Evolutionary conservation across 1,284 basidiomycete species (phyloP).

Genomic region (Xerocomus nothofagi): DNA sequence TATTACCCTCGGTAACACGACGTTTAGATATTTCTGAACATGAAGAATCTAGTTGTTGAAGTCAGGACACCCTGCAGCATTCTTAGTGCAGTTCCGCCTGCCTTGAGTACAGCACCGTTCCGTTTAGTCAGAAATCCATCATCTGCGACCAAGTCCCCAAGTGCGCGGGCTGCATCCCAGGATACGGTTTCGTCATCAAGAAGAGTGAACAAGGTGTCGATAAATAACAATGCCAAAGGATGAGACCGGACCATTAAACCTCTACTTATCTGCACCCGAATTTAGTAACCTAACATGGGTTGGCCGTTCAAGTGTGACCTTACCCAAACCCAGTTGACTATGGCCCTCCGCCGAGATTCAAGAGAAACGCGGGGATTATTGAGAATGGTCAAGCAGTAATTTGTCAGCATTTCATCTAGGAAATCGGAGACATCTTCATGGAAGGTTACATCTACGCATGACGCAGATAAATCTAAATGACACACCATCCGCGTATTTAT

Average conservation of each 20-base stretch:
- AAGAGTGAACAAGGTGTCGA: conserved; percentile 66
- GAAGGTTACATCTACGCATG: neutral
- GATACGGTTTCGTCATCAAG: conserved; percentile 62
- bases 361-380: conserved; percentile 27
- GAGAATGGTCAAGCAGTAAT: conserved; percentile 52
- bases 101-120: conserved; percentile 77
- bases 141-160: conserved; percentile 63
- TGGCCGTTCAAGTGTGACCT: neutral
- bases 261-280: conserved; percentile 62
- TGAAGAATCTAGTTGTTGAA: conserved; percentile 65
- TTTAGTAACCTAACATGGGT: conserved; percentile 15
- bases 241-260: conserved; percentile 79
- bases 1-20: conserved; percentile 75
- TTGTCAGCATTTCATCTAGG: conserved; percentile 42
- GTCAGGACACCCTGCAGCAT: neutral
- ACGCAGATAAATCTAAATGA: neutral
- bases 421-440: conserved; percentile 48
- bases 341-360: conserved; percentile 50
- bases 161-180: conserved; percentile 69
- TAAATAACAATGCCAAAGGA: conserved; percentile 52
- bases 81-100: conserved; percentile 32
- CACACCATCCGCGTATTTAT: conserved; percentile 70
- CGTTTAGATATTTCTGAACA: conserved; percentile 81
- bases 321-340: conserved; percentile 76
- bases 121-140: conserved; percentile 71